These are phyloP conservation scores for Stachybotrys chartarum DNA, from an alignment of 2,329 filamentous ascomycete species.

Conservation along the genomic window DNA sequence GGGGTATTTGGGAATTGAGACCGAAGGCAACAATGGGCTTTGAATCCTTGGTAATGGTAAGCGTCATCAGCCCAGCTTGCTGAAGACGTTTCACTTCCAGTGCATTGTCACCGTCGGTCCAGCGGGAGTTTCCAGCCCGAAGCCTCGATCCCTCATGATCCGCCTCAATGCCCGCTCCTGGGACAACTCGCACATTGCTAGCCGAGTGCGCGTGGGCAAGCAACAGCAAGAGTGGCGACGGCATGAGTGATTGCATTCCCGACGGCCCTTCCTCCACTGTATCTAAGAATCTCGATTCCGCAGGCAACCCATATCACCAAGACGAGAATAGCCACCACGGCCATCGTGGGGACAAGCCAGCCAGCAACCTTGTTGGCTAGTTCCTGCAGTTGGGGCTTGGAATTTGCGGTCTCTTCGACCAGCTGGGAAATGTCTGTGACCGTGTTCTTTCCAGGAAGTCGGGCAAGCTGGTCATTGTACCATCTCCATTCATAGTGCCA, in stretches of 20 bases:
- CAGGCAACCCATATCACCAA: constrained; percentile 62
- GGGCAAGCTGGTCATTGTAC: constrained; percentile 50
- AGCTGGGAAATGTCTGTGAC: constrained; percentile 61
- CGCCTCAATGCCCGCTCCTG: constrained; percentile 35
- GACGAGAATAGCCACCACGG: constrained; percentile 48
- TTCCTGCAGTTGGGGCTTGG: constrained; percentile 62
- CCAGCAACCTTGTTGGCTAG: constrained; percentile 60
- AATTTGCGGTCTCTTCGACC: constrained; percentile 63
- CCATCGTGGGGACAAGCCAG: constrained; percentile 62
- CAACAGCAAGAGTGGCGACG: constrained; percentile 66
- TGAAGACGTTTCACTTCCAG: constrained; percentile 25
- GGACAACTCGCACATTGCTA: constrained; percentile 8
- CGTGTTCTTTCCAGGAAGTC: constrained; percentile 63
- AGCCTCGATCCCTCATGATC: constrained; percentile 18
- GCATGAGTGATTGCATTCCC: constrained; percentile 61
- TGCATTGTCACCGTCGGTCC: constrained; percentile 26
- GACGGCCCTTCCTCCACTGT: constrained; percentile 40
- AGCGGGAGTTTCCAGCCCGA: constrained; percentile 42
- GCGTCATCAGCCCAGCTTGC: constrained; percentile 29
- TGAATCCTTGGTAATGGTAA: constrained; percentile 37
- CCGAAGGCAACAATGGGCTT: constrained; percentile 32
- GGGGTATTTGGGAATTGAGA: constrained; percentile 37
- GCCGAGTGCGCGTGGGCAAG: constrained; percentile 73
- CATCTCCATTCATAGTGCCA: constrained; percentile 61
- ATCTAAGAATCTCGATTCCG: constrained; percentile 31